Conservation (phyloP, 2,329 filamentous ascomycete species). For the Byssoonygena ceratinophila region DNA sequence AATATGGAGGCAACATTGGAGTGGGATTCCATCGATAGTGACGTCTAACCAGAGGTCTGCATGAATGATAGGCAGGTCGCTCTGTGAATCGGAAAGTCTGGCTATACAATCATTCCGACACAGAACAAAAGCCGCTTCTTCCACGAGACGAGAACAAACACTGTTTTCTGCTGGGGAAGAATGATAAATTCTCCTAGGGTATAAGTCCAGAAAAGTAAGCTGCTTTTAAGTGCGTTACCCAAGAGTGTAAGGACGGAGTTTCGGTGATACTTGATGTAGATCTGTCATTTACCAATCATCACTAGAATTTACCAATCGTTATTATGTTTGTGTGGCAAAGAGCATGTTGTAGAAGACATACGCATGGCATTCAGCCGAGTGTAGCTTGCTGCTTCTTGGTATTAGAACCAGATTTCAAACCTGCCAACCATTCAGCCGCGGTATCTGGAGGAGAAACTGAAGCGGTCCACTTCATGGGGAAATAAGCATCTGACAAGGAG, state of each 20-base stretch:
- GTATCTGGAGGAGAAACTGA: background rate
- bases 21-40: conserved; percentile 1
- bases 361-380: background rate
- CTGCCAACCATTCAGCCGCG: background rate
- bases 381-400: no score
- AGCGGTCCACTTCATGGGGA: background rate
- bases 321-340: background rate
- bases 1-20: background rate
- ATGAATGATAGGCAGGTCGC: background rate
- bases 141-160: background rate
- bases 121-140: background rate
- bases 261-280: background rate
- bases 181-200: background rate
- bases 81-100: background rate
- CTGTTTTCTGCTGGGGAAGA: background rate
- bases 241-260: background rate
- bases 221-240: background rate
- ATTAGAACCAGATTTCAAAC: no score
- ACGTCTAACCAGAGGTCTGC: background rate
- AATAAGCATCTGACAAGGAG: background rate
- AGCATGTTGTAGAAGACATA: background rate
- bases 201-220: background rate
- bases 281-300: background rate
- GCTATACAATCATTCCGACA: background rate
- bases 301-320: background rate